Evolutionary conservation across 1,284 basidiomycete species (phyloP).

Genomic region (Jaminaea rosea): DNA sequence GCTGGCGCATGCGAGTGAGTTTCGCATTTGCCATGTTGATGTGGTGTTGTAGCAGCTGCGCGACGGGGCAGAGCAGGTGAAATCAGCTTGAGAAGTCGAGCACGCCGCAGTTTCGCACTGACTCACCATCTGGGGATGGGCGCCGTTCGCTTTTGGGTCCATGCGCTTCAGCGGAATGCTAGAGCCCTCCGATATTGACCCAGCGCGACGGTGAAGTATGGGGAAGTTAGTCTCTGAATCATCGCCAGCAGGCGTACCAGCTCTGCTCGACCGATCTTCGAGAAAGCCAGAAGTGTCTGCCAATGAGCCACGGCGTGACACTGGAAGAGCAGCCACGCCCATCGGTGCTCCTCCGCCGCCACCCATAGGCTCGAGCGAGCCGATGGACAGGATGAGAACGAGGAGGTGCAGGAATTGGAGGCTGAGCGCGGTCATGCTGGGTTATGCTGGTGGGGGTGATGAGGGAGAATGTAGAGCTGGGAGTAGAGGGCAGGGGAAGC

Average conservation of each 20-base stretch:
- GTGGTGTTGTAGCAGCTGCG: slow-evolving; percentile 27
- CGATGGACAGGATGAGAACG: slow-evolving; percentile 23
- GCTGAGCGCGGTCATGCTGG: slow-evolving; percentile 20
- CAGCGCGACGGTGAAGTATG: not conserved
- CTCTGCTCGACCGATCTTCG: not conserved
- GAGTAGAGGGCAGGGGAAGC: too few relatives aligned
- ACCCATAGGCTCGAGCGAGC: slow-evolving; percentile 13
- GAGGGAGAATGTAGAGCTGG: too few relatives aligned
- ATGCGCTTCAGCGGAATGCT: not conserved
- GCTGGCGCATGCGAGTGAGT: slow-evolving; percentile 18
- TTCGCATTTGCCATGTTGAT: slow-evolving; percentile 28
- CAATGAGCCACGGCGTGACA: slow-evolving; percentile 4
- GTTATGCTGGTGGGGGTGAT: not conserved
- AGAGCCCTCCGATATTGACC: not conserved
- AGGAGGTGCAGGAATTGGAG: slow-evolving; percentile 21
- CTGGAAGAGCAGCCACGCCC: too few relatives aligned
- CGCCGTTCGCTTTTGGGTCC: not conserved
- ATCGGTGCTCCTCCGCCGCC: too few relatives aligned
- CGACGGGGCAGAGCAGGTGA: not conserved
- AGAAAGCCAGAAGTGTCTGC: not conserved
- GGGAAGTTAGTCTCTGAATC: not conserved
- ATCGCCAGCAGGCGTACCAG: not conserved
- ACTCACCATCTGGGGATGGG: not conserved
- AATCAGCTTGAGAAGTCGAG: too few relatives aligned
- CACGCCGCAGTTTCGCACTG: too few relatives aligned